Evolutionary conservation across 257 asterid species (phyloP), one percentile per base, ranked within the genome.

Genomic region (Lycium barbarum): DNA sequence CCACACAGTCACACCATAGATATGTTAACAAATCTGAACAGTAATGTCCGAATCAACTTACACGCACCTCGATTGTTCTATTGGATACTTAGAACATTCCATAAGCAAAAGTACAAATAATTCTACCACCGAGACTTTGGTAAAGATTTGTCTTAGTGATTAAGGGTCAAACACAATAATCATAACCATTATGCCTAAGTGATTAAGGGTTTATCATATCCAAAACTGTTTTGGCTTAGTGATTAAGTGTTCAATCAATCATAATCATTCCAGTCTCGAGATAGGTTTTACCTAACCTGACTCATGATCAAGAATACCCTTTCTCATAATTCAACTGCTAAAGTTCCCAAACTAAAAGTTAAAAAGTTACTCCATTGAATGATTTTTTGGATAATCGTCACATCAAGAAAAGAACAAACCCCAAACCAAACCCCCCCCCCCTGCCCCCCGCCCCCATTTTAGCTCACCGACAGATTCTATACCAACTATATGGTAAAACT

Each of bases 391-490:
- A 47, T 73, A 45, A 73, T 47, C 35, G 7, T 49, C 9, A 74
- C 81, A 47, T 7, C 45, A 74, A 74, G 43, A 18, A 73, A 73
- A 47, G 57, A 47, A 47, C 38, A 3, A 18, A 59, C 13, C 4
- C 35, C 17, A 9, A 3, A 7, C 0, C 72, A 2, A 15, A n/a
- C 72, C 36, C 9, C 68, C 73, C 73, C n/a, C 3, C 53, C 51
- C 76, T 9, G 3, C 63, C 18, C 43, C 7, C 10, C n/a, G 4
- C 26, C 26, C 51, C 22, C 14, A 15, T 26, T 0, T 51, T 76
- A 45, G 12, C 71, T 51, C 91, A 91, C 92, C 90, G 91, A 91
- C 92, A 86, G 33, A 58, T 62, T 40, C 82, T 47, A 58, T 9
- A 84, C 89, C 88, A 81, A 87, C 68, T 79, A 53, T 63, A 70